Evolutionary conservation across 768 basidiomycete genomes (phyloP).

Genomic region (Rhodotorula babjevae): DNA sequence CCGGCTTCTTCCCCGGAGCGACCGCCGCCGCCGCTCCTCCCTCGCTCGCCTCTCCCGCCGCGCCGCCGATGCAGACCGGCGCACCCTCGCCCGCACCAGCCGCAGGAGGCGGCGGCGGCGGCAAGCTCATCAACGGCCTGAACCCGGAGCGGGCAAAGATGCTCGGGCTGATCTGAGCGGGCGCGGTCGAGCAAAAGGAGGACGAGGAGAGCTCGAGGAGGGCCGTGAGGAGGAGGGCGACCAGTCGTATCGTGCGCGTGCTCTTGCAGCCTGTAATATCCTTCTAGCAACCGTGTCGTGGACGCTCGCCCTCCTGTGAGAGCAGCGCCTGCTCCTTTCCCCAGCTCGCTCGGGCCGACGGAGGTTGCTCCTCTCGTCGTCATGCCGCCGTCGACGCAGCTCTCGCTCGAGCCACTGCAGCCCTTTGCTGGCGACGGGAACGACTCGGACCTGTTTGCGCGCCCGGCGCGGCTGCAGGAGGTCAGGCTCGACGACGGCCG

Average conservation of each 20-base stretch:
- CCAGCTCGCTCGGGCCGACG: too few species aligned
- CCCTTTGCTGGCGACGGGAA: slow-evolving; percentile 7
- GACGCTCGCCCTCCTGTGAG: too few species aligned
- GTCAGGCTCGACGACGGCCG: slow-evolving; percentile 18
- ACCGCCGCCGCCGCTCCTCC: not conserved
- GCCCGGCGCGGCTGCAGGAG: slow-evolving; percentile 16
- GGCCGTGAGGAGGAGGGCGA: not conserved
- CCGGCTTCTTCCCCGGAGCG: slow-evolving; percentile 12
- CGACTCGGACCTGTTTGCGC: slow-evolving; percentile 25
- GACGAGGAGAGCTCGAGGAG: not conserved
- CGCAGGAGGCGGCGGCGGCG: not conserved
- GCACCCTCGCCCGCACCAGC: not conserved
- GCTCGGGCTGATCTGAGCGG: slow-evolving; percentile 30
- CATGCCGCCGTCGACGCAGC: not conserved
- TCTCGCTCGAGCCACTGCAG: slow-evolving; percentile 30
- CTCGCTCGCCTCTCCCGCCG: not conserved
- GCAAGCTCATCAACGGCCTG: slow-evolving; percentile 34
- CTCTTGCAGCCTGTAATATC: too few species aligned
- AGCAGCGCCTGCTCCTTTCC: too few species aligned
- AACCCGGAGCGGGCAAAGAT: slow-evolving; percentile 35
- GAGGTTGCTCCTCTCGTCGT: not conserved
- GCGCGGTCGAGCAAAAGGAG: not conserved
- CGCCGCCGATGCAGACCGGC: not conserved
- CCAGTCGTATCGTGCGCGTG: too few species aligned
- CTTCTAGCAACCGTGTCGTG: too few species aligned